These are phyloP conservation scores for Schizosaccharomyces lindneri DNA, from an alignment of 805 yeast species.

Conservation along the genomic window DNA sequence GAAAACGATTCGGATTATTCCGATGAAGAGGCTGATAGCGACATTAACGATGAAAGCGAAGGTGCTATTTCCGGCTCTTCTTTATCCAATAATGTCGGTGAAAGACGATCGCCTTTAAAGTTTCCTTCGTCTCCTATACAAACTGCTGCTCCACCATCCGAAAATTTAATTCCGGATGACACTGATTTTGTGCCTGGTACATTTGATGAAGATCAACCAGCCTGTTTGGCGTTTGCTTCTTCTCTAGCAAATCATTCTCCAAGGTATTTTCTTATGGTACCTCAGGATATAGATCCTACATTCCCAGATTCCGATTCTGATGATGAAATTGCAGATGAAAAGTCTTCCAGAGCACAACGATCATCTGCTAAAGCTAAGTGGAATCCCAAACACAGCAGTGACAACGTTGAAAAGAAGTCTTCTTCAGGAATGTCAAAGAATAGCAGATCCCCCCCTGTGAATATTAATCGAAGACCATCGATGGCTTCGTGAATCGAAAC, in stretches of 20 bases:
- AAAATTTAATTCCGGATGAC: conserved; percentile 9
- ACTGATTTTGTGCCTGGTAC: conserved; percentile 11
- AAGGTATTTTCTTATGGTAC: conserved; percentile 5
- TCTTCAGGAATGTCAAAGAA: background rate
- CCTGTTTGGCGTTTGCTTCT: conserved; percentile 9
- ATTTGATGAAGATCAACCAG: conserved; percentile 10
- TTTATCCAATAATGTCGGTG: background rate
- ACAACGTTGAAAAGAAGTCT: no score
- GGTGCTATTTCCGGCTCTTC: conserved; percentile 2
- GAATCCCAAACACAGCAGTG: background rate
- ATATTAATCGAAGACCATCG: background rate
- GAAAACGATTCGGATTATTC: background rate
- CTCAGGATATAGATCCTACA: conserved; percentile 12
- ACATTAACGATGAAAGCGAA: conserved; percentile 4
- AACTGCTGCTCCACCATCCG: conserved; percentile 10
- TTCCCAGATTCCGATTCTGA: conserved; percentile 9
- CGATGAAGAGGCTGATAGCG: conserved; percentile 5
- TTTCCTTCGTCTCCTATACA: conserved; percentile 1
- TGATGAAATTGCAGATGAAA: conserved; percentile 2
- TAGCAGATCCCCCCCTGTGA: background rate
- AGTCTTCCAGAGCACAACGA: no score
- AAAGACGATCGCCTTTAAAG: background rate
- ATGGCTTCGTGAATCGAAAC: background rate
- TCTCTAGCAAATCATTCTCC: conserved; percentile 6
- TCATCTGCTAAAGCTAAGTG: background rate